Conservation (phyloP, 768 basidiomycete genomes). For the Tricholoma saponaceum region DNA sequence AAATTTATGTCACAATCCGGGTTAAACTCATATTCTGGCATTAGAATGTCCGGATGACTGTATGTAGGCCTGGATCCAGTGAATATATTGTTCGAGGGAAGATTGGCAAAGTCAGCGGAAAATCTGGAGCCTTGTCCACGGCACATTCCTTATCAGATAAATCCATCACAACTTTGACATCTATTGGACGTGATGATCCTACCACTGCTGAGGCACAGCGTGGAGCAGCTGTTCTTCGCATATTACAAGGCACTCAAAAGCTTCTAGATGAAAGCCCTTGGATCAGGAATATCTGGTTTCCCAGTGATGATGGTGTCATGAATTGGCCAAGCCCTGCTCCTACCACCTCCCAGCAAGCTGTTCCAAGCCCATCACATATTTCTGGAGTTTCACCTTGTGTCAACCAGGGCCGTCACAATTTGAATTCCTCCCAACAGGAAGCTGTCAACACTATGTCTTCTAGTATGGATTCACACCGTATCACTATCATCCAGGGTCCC, state of each 20-base stretch:
- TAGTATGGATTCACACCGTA: conserved; percentile 25
- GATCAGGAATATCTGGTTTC: conserved; percentile 48
- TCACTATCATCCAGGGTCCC: conserved; percentile 49
- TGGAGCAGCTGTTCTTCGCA: conserved; percentile 34
- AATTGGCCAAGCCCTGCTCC: conserved; percentile 33
- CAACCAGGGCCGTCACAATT: conserved; percentile 6
- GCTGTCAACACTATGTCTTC: conserved; percentile 50
- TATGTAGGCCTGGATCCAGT: conserved; percentile 20
- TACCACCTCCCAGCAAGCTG: neutral
- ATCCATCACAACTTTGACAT: conserved; percentile 34
- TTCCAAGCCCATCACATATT: neutral
- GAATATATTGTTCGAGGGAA: conserved; percentile 38
- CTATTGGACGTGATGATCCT: conserved; percentile 51
- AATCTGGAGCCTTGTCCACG: conserved; percentile 22
- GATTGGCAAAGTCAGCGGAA: conserved; percentile 41
- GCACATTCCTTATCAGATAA: conserved; percentile 20
- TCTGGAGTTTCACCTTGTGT: neutral
- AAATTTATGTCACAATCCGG: neutral
- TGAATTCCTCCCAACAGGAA: conserved; percentile 44
- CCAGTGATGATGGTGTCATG: conserved; percentile 20
- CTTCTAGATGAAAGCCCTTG: conserved; percentile 40
- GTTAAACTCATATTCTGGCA: neutral
- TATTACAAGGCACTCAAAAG: conserved; percentile 36
- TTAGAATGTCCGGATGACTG: conserved; percentile 26
- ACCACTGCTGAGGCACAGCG: conserved; percentile 56